Evolutionary conservation across 345 rosid species (phyloP).

Genomic region (Abelmoschus esculentus): DNA sequence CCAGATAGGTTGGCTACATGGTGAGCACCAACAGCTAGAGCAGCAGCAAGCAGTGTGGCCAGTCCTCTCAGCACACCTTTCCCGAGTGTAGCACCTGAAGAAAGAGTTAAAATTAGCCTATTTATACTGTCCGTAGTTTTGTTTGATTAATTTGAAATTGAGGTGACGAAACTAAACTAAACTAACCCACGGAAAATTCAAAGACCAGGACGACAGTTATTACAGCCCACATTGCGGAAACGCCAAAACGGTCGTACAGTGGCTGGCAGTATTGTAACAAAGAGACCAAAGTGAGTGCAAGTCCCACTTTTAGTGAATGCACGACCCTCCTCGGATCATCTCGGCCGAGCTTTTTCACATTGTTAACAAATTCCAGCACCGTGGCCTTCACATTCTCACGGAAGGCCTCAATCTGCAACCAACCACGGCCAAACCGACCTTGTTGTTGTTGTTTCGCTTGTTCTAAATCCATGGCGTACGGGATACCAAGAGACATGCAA

Average conservation of each 20-base stretch:
- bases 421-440: neutral
- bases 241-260: constrained; percentile 53
- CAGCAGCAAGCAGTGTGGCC: constrained; percentile 61
- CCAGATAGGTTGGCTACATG: constrained; percentile 51
- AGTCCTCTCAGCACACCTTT: constrained; percentile 57
- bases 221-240: constrained; percentile 75
- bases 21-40: constrained; percentile 60
- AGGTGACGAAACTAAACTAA: neutral
- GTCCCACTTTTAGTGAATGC: constrained; percentile 69
- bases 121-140: too few species aligned
- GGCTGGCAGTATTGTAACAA: constrained; percentile 52
- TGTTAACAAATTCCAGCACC: constrained; percentile 13
- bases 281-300: constrained; percentile 58
- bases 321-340: constrained; percentile 63
- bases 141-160: too few species aligned
- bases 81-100: constrained; percentile 43
- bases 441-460: neutral
- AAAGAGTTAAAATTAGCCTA: too few species aligned
- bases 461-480: constrained; percentile 17
- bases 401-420: constrained; percentile 17
- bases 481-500: neutral
- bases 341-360: constrained; percentile 32
- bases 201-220: constrained; percentile 79
- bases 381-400: constrained; percentile 8
- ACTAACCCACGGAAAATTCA: constrained; percentile 67